phyloP scores from a whole-genome alignment of 495 filamentous ascomycete genomes.

The Rostrohypoxylon terebratum region DNA sequence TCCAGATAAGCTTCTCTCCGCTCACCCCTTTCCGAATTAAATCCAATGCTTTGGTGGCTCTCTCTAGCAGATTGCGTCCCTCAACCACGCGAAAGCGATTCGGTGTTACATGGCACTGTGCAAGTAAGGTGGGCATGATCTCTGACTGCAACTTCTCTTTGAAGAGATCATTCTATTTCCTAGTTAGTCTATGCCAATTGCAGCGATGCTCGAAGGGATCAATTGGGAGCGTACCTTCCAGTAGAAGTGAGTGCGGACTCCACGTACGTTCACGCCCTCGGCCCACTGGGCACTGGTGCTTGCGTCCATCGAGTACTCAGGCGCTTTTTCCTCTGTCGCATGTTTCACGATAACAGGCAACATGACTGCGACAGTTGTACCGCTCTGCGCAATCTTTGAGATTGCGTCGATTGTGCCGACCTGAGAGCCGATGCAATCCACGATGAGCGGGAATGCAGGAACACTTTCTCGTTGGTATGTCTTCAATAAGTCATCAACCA shows the following conservation, averaged over 20 bases:
- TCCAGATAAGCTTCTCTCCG: conserved; percentile 65
- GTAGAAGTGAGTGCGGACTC: conserved; percentile 63
- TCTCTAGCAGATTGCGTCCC: conserved; percentile 61
- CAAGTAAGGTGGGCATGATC: conserved; percentile 63
- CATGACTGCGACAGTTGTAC: conserved; percentile 62
- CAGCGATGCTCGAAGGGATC: not conserved
- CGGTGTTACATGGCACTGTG: conserved; percentile 57
- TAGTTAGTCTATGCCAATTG: not conserved
- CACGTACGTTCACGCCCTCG: conserved; percentile 60
- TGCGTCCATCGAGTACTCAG: conserved; percentile 61
- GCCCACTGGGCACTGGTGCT: conserved; percentile 53
- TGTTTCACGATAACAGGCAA: conserved; percentile 64
- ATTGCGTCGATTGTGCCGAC: conserved; percentile 56
- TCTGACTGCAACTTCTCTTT: conserved; percentile 58
- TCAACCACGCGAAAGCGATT: conserved; percentile 62
- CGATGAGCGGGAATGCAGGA: conserved; percentile 54
- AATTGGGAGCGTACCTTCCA: conserved; percentile 50
- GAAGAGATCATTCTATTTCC: conserved; percentile 61
- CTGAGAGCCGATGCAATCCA: conserved; percentile 67
- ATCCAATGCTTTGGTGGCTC: conserved; percentile 60
- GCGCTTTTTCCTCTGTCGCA: conserved; percentile 51
- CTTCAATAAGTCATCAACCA: conserved; percentile 53
- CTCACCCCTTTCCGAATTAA: conserved; percentile 57
- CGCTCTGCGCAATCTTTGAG: conserved; percentile 56
- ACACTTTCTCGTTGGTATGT: conserved; percentile 25